Evolutionary conservation across 768 basidiomycete genomes (phyloP).

Genomic region (Epithele typhae): DNA sequence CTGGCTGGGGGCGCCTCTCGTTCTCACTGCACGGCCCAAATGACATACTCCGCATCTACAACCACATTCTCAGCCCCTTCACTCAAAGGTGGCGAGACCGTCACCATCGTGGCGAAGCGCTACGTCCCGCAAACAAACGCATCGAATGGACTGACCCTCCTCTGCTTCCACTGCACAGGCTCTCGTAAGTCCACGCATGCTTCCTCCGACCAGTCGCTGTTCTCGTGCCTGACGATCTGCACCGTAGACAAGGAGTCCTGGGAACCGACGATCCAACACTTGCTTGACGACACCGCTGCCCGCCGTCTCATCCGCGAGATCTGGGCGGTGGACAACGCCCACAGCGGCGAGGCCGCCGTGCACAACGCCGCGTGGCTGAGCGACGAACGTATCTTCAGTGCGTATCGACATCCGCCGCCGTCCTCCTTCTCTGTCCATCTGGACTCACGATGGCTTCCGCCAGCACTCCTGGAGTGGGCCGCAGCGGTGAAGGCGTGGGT

Average conservation of each 20-base stretch:
- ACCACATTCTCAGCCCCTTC: too few species aligned
- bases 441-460: too few species aligned
- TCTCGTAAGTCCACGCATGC: conserved; percentile 36
- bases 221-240: neutral
- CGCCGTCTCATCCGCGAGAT: conserved; percentile 35
- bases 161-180: conserved; percentile 46
- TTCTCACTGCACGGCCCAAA: too few species aligned
- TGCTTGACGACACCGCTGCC: conserved; percentile 32
- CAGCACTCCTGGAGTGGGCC: neutral
- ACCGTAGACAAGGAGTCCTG: conserved; percentile 52
- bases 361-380: conserved; percentile 35
- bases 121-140: neutral
- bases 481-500: conserved; percentile 1
- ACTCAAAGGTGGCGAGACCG: too few species aligned
- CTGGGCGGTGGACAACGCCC: conserved; percentile 50
- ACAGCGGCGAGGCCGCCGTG: conserved; percentile 44
- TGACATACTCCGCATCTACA: too few species aligned
- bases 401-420: too few species aligned
- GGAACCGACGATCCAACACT: conserved; percentile 41
- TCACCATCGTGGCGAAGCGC: conserved; percentile 1
- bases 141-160: conserved; percentile 35
- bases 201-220: neutral
- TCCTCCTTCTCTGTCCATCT: too few species aligned
- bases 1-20: too few species aligned
- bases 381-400: conserved; percentile 32